Conservation (phyloP, 2,329 filamentous ascomycete species). For the Orbilia quercus region DNA sequence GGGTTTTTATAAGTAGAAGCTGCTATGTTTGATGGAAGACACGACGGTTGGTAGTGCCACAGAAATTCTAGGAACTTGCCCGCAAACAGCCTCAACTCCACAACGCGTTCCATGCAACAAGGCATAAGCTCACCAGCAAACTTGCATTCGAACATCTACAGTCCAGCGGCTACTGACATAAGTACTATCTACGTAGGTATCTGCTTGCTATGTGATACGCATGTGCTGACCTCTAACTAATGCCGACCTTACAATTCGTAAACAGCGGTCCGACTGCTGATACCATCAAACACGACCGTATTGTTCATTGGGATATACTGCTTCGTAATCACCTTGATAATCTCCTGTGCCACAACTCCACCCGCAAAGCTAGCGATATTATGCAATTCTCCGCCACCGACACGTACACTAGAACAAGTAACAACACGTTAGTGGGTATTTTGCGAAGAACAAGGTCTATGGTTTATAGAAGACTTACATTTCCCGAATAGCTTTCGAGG, state of each 20-base stretch:
- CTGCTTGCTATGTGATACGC: too few relatives aligned
- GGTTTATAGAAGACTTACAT: slow-evolving; percentile 62
- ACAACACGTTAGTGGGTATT: neutral
- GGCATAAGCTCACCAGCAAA: too few relatives aligned
- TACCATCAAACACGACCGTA: slow-evolving; percentile 77
- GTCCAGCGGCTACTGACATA: too few relatives aligned
- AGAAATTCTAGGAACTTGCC: too few relatives aligned
- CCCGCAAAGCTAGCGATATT: slow-evolving; percentile 89
- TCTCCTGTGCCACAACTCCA: slow-evolving; percentile 94
- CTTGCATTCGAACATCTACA: too few relatives aligned
- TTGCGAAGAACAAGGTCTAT: neutral
- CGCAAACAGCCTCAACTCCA: slow-evolving; percentile 1
- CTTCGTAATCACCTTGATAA: slow-evolving; percentile 84
- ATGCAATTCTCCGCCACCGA: slow-evolving; percentile 86
- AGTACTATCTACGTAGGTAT: too few relatives aligned
- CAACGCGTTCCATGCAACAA: too few relatives aligned
- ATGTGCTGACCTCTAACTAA: too few relatives aligned
- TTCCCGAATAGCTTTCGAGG: slow-evolving; percentile 64
- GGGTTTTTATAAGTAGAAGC: too few relatives aligned
- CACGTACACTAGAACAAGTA: slow-evolving; percentile 68
- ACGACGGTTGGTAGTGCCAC: slow-evolving; percentile 4
- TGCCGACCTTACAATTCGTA: slow-evolving; percentile 70
- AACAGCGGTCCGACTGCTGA: slow-evolving; percentile 72
- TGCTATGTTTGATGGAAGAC: slow-evolving; percentile 5
- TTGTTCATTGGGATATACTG: slow-evolving; percentile 79